Conservation (phyloP, 1,284 basidiomycete genomes). For the Prillingera fragicola region DNA sequence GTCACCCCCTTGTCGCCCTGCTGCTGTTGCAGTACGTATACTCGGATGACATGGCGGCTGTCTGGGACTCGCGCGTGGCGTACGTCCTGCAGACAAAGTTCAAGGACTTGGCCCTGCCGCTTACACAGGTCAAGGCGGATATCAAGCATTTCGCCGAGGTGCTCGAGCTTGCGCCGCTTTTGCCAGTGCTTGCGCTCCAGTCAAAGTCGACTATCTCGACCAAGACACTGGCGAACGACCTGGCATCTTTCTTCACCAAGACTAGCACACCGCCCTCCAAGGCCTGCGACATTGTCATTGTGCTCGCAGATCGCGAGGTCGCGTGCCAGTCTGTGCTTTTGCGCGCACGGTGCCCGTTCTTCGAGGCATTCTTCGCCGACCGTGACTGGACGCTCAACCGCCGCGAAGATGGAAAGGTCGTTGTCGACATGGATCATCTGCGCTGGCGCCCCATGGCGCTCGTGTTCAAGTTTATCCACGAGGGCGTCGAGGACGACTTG, state of each 20-base stretch:
- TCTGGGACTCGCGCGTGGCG: slow-evolving; percentile 78
- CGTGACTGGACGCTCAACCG: slow-evolving; percentile 70
- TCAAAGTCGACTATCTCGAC: slow-evolving; percentile 35
- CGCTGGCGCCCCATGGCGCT: slow-evolving; percentile 69
- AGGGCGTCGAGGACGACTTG: slow-evolving; percentile 65
- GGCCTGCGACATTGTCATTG: slow-evolving; percentile 63
- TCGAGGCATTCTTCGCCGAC: slow-evolving; percentile 78
- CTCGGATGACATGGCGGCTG: slow-evolving; percentile 70
- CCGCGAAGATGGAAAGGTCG: slow-evolving; percentile 55
- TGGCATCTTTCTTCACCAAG: slow-evolving; percentile 45
- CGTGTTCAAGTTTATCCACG: slow-evolving; percentile 74
- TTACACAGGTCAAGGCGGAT: slow-evolving; percentile 59
- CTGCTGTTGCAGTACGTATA: slow-evolving; percentile 83
- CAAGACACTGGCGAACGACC: slow-evolving; percentile 36
- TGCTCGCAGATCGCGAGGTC: slow-evolving; percentile 65
- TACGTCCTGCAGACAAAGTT: slow-evolving; percentile 52
- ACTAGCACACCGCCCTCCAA: slow-evolving; percentile 31
- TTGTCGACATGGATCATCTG: slow-evolving; percentile 68
- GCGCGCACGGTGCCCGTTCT: slow-evolving; percentile 77
- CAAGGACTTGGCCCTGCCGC: slow-evolving; percentile 48
- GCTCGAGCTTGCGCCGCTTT: slow-evolving; percentile 49
- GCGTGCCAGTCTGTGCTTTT: slow-evolving; percentile 69
- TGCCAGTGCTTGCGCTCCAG: slow-evolving; percentile 33
- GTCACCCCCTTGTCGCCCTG: slow-evolving; percentile 58
- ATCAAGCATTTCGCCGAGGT: slow-evolving; percentile 56